Conservation (phyloP, 2,329 filamentous ascomycete genomes). For the Calonectria pteridis region DNA sequence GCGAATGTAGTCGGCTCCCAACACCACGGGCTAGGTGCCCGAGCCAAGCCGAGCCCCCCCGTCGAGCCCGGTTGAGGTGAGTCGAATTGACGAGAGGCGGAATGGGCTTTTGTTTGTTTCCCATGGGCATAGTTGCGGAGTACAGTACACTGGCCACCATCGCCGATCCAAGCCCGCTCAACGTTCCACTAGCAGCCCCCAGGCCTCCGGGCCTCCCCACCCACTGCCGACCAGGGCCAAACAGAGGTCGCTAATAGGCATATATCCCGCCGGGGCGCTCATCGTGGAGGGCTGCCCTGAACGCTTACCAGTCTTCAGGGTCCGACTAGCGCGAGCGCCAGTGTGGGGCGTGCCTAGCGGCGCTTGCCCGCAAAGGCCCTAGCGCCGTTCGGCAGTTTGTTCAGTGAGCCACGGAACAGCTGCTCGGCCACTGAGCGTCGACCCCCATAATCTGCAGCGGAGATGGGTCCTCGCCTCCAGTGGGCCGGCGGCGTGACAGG, state of each 20-base stretch:
- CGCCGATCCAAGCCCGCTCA: slow-evolving; percentile 12
- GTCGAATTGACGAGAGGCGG: neutral
- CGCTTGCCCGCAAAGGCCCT: neutral
- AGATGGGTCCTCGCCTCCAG: neutral
- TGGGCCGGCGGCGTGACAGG: slow-evolving; percentile 1
- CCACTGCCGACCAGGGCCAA: neutral
- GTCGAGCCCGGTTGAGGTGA: neutral
- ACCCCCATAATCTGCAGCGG: slow-evolving; percentile 14
- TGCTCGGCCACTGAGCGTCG: neutral
- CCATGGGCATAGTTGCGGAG: slow-evolving; percentile 7
- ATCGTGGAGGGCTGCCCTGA: slow-evolving; percentile 8
- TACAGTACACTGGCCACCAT: neutral
- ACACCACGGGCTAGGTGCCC: slow-evolving; percentile 10
- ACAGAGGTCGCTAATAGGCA: neutral
- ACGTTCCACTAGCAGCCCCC: slow-evolving; percentile 5
- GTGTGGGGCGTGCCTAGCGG: neutral
- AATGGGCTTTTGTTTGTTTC: slow-evolving; percentile 6
- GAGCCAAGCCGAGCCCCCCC: neutral
- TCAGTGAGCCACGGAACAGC: neutral
- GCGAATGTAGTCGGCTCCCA: neutral
- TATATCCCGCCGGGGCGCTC: neutral
- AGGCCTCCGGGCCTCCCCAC: neutral
- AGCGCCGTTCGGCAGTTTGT: slow-evolving; percentile 15
- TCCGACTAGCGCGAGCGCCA: slow-evolving; percentile 10
- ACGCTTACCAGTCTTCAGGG: slow-evolving; percentile 14